These are phyloP conservation scores for Neofusicoccum parvum DNA, from an alignment of 2,329 filamentous ascomycete genomes.

Conservation along the genomic window DNA sequence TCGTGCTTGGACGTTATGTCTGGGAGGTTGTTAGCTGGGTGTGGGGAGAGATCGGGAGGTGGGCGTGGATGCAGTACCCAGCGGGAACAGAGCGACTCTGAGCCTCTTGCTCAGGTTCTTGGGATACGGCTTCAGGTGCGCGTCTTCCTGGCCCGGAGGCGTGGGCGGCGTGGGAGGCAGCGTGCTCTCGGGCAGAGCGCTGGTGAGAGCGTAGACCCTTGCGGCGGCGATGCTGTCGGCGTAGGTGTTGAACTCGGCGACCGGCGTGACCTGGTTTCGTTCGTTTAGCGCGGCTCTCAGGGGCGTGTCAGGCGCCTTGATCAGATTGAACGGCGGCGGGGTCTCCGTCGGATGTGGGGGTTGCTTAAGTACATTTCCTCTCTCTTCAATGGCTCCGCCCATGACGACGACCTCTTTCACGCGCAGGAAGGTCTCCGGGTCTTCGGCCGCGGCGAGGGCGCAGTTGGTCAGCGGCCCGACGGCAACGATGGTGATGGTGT, in stretches of 20 bases:
- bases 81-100: constrained; percentile 51
- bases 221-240: constrained; percentile 66
- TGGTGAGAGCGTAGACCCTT: constrained; percentile 52
- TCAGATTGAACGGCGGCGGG: constrained; percentile 41
- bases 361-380: constrained; percentile 66
- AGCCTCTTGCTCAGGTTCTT: constrained; percentile 43
- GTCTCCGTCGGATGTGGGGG: constrained; percentile 23
- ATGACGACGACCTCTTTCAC: constrained; percentile 93
- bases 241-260: constrained; percentile 93
- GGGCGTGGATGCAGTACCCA: constrained; percentile 33
- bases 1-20: constrained; percentile 50
- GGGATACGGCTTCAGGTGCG: constrained; percentile 42
- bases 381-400: constrained; percentile 79
- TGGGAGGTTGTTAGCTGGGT: constrained; percentile 16
- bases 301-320: constrained; percentile 40
- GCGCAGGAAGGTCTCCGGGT: constrained; percentile 84
- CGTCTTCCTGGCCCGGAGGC: constrained; percentile 31
- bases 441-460: constrained; percentile 82
- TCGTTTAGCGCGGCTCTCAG: constrained; percentile 34
- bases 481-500: constrained; percentile 87
- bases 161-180: constrained; percentile 69
- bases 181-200: constrained; percentile 68
- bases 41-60: not conserved
- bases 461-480: constrained; percentile 93
- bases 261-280: constrained; percentile 63